Base-by-base conservation (phyloP, 2,329 filamentous ascomycete species). In the Trichoderma atrobrunneum region DNA sequence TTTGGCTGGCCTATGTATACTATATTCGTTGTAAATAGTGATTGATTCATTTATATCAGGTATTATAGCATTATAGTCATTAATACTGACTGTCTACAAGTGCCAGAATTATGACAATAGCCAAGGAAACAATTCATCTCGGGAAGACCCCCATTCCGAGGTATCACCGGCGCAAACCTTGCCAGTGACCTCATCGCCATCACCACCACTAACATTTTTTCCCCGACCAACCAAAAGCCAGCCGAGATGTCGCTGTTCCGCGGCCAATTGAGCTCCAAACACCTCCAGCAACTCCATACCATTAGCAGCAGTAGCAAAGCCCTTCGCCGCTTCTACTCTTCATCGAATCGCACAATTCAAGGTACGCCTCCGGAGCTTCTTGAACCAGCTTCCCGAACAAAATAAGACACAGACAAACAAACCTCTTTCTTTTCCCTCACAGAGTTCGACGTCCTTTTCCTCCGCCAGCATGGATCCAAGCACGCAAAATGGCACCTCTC, bases 381-480 rank as follows among this genome's bases (percentile, higher is more conserved):
- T 21, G 34, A 26, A 7, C 60, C 28, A n/a, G 6, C 16, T 18
- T 54, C 59, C 18, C 14, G 18, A 34, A 26, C n/a, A 18, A 8
- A 36, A 34, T 39, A 36, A 36, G 43, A 62, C 62, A 62, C 36
- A 71, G 26, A 54, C 34, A 64, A 14, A 14, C 43, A 34, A 43
- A 64, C 60, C 43, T 56, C 43, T 59, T 39, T 28, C 28, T 60
- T 57, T 26, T 51, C 24, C n/a, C n/a, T 30, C 16, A 43, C 16
- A 84, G 83, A 84, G 74, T 79, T 83, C 74, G 83, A 84, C 72
- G 76, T 83, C 30, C 75, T 84, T 70, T 80, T 84, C 70, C 76
- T 84, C 24, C 80, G 81, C 60, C 83, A 84, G 62, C 80, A 80
- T 43, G 82, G 81, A 51, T 66, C 70, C 56, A 81, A 76, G 21